phyloP scores from a whole-genome alignment of 2,329 filamentous ascomycete species.

The Aspergillus ibericus region DNA sequence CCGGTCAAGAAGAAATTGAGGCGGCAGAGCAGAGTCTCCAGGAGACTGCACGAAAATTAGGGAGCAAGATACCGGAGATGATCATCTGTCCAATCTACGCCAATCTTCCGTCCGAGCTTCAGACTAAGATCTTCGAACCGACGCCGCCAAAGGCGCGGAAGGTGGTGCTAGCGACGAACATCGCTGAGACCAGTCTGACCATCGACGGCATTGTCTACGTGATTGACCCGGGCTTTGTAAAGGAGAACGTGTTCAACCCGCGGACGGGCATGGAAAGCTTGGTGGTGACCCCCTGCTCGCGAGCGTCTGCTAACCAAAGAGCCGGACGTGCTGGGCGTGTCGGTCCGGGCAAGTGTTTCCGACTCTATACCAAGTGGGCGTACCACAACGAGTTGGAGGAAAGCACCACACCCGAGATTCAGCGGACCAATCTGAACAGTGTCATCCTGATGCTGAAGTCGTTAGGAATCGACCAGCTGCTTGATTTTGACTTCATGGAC shows the following conservation, averaged over 20 bases:
- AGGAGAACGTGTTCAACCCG: constrained; percentile 91
- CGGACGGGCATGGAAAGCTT: constrained; percentile 89
- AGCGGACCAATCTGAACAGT: constrained; percentile 81
- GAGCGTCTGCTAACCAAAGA: constrained; percentile 89
- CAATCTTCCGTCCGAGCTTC: constrained; percentile 85
- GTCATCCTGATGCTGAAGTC: constrained; percentile 85
- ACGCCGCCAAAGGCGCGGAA: constrained; percentile 84
- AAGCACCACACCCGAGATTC: constrained; percentile 88
- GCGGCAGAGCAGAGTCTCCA: constrained; percentile 78
- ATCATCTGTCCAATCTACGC: constrained; percentile 93
- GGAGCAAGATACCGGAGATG: constrained; percentile 78
- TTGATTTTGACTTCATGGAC: constrained; percentile 96
- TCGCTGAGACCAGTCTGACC: constrained; percentile 92
- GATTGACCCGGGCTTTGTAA: constrained; percentile 92
- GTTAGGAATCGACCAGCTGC: constrained; percentile 84
- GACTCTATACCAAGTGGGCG: constrained; percentile 88
- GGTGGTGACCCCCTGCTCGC: constrained; percentile 85
- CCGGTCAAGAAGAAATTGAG: constrained; percentile 95
- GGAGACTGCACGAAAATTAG: constrained; percentile 84
- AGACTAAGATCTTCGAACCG: constrained; percentile 91
- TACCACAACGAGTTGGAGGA: constrained; percentile 95
- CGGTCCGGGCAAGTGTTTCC: constrained; percentile 87
- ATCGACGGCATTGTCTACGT: constrained; percentile 97
- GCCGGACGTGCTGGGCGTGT: constrained; percentile 91
- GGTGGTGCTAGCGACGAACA: constrained; percentile 92